Base-by-base conservation (phyloP, 2,329 filamentous ascomycete genomes). In the Diaporthe caulivora region DNA sequence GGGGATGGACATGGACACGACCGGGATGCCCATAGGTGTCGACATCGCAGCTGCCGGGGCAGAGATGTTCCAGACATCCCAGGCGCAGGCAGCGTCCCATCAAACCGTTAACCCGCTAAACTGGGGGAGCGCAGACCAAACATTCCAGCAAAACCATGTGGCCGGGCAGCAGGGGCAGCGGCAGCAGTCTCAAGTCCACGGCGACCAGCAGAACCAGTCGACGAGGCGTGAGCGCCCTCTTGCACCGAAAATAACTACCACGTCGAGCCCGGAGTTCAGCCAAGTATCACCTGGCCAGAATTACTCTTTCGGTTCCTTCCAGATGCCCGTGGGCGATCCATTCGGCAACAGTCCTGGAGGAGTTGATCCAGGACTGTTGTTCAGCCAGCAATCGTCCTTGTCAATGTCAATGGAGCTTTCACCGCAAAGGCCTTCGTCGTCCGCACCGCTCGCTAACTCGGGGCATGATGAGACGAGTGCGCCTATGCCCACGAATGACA, bases 351-450 rank as follows among this genome's bases (percentile, higher is more conserved):
- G 81, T 60, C 82, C 86, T 8, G 83, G 80, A 37, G 87, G 84
- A n/a, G 89, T 92, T 8, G 85, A 92, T 76, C 90, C 90, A 1
- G 90, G 88, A 10, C 82, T 92, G 21, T 81, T 92, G 10, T 89
- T 90, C 78, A 88, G 87, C 75, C 84, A 75, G 51, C 71, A 86
- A 15, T 86, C 88, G 31, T 84, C 84, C 17, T 87, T 47, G 53
- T 71, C 73, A n/a, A 71, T 75, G 60, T 58, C 65, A 29, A 62
- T 73, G 31, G 73, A 71, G 37, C 49, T 44, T 21, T 54, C 71
- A n/a, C 54, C 68, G 47, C 74, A 65, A 29, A 65, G 54, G 17
- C 71, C 73, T 10, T 74, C 76, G 34, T 75, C 77, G n/a, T 76
- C 76, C 1, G 76, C 76, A 24, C 74, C 72, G 1, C 42, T 57